These are phyloP conservation scores for Suillus subluteus DNA, from an alignment of 768 basidiomycete genomes.

Conservation along the genomic window DNA sequence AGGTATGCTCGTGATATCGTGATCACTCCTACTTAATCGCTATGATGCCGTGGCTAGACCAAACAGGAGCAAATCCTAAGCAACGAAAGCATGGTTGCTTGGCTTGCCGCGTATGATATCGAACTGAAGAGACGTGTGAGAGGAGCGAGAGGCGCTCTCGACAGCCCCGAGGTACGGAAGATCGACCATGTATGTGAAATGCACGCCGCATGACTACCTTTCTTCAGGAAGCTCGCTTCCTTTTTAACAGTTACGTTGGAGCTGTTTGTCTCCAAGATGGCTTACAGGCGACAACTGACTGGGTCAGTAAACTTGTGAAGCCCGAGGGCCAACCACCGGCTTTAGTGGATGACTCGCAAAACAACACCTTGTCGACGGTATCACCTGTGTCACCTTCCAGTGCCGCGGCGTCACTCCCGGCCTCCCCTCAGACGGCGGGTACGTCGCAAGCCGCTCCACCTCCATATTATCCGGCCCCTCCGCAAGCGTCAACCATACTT, in stretches of 20 bases:
- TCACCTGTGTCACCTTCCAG: constrained; percentile 14
- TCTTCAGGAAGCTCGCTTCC: constrained; percentile 46
- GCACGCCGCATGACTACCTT: neutral
- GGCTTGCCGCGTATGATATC: constrained; percentile 54
- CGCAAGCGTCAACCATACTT: constrained; percentile 17
- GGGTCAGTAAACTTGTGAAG: constrained; percentile 62
- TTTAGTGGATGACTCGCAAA: constrained; percentile 20
- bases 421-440: constrained; percentile 10
- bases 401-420: constrained; percentile 17
- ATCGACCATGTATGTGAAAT: neutral
- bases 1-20: constrained; percentile 36
- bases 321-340: constrained; percentile 38
- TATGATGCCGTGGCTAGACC: neutral
- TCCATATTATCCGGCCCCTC: constrained; percentile 23
- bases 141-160: constrained; percentile 34
- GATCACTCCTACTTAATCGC: neutral
- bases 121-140: constrained; percentile 50
- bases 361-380: constrained; percentile 8
- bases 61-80: constrained; percentile 33
- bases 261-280: constrained; percentile 65
- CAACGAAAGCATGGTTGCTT: constrained; percentile 43
- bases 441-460: constrained; percentile 21
- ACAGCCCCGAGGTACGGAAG: constrained; percentile 29
- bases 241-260: constrained; percentile 67
- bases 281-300: constrained; percentile 48